Base-by-base conservation (phyloP, 2,329 filamentous ascomycete genomes). In the Hirsutella rhossiliensis region DNA sequence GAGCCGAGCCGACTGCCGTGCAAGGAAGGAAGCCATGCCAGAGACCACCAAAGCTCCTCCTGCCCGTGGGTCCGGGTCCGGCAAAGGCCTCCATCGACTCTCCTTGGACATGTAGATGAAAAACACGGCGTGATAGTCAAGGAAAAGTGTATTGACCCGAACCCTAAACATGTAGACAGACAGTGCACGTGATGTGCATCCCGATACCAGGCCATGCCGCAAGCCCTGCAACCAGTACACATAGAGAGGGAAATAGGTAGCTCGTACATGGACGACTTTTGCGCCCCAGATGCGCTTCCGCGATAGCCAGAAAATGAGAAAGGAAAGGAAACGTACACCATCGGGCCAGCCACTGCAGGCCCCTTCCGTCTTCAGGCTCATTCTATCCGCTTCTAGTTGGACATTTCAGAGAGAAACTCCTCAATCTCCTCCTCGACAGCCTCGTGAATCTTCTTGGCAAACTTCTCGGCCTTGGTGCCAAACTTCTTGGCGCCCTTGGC, bases 401-500 rank as follows among this genome's bases (percentile, higher is more conserved):
- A 13, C 38, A 27, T 27, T 5, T 39, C 38, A 20, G 38, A 39
- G 12, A 28, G 53, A 56, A 82, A 76, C 57, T 75, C 68, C 62
- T 74, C 65, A 39, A 81, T 64, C 67, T 81, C 75, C 62, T 76
- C 69, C 20, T 81, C 74, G 42, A 82, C 72, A 31, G 78, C 60
- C 50, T 77, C 65, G 56, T 79, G 73, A 52, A 82, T 74, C 72
- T 79, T 79, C 65, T 76, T 68, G 49, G 75, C 72, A 50, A 82
- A 62, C 68, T 78, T 72, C 65, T 77, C 72, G 19, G 73, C 74
- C 70, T 80, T 76, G 56, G 61, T 64, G 44, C 69, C 65, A 48
- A 78, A 58, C 28, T 67, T 59, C 57, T 76, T 71, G 50, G 71
- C 68, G 38, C 68, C 70, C 60, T 75, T 70, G 51, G 71, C 65